phyloP scores from a whole-genome alignment of 148 eudicot species.

The Arctostaphylos glauca region DNA sequence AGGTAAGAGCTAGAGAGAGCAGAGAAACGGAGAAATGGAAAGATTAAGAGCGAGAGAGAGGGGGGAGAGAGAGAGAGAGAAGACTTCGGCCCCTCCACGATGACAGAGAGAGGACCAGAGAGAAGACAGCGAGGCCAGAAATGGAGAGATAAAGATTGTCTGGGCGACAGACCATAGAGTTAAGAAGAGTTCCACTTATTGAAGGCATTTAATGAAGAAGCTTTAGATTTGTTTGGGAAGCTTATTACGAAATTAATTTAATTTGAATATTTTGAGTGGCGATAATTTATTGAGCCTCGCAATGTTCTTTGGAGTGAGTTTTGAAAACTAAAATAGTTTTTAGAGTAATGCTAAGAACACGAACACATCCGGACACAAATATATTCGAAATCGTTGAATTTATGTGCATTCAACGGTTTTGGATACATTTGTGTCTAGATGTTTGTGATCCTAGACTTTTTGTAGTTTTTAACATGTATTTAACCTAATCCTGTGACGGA shows the following conservation, averaged over 20 bases:
- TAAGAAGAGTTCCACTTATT: not conserved
- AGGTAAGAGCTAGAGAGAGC: not conserved
- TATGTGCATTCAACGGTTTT: too few relatives aligned
- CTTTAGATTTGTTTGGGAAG: too few relatives aligned
- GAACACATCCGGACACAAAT: too few relatives aligned
- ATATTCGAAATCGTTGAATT: too few relatives aligned
- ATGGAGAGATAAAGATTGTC: not conserved
- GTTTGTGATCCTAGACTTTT: too few relatives aligned
- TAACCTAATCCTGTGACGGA: too few relatives aligned
- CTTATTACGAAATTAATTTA: not conserved
- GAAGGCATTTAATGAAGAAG: too few relatives aligned
- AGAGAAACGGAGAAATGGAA: not conserved
- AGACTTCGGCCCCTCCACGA: not conserved
- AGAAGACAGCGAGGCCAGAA: not conserved
- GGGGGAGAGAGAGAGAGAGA: not conserved
- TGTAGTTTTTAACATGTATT: too few relatives aligned
- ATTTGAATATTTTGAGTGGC: not conserved
- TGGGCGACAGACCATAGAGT: not conserved
- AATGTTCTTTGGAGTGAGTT: not conserved
- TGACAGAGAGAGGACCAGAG: not conserved
- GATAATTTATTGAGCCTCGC: not conserved
- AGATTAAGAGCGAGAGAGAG: conserved; percentile 1
- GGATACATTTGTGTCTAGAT: too few relatives aligned
- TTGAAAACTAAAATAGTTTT: too few relatives aligned
- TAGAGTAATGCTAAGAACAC: too few relatives aligned